Conservation (phyloP, 495 filamentous ascomycete genomes). For the Apodospora peruviana region DNA sequence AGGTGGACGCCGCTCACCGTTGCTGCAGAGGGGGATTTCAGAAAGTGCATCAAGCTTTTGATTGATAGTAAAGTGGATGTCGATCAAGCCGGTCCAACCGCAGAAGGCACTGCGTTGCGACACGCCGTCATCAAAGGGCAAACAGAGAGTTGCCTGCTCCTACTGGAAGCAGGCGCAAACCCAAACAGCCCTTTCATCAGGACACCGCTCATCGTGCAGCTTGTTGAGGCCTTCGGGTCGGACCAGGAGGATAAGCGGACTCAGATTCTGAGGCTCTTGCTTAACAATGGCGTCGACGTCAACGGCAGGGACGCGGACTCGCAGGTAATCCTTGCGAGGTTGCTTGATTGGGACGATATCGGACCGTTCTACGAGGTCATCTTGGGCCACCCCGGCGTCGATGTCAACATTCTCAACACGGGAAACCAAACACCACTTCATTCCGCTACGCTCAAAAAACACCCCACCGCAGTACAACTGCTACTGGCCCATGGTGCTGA, state of each 20-base stretch:
- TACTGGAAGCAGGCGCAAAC: constrained; percentile 3
- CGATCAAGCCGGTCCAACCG: neutral
- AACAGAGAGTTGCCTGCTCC: neutral
- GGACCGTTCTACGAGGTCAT: constrained; percentile 1
- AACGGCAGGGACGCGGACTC: neutral
- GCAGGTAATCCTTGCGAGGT: neutral
- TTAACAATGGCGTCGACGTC: neutral
- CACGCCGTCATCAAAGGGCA: constrained; percentile 4
- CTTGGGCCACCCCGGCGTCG: neutral
- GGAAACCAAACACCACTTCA: neutral
- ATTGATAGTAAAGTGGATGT: neutral
- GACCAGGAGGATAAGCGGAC: neutral
- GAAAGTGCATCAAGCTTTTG: constrained; percentile 1
- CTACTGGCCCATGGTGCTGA: constrained; percentile 3
- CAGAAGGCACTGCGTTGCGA: neutral
- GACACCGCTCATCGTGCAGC: constrained; percentile 1
- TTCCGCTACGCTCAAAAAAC: constrained; percentile 2
- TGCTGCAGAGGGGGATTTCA: constrained; percentile 1
- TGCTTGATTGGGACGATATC: constrained; percentile 2
- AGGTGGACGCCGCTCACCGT: constrained; percentile 1
- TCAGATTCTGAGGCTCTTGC: constrained; percentile 2
- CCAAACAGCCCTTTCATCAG: constrained; percentile 3
- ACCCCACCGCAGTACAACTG: neutral
- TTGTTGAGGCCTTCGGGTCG: neutral
- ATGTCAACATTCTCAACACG: neutral